Evolutionary conservation across 345 rosid species (phyloP).

Genomic region (Euphorbia pulcherrima): DNA sequence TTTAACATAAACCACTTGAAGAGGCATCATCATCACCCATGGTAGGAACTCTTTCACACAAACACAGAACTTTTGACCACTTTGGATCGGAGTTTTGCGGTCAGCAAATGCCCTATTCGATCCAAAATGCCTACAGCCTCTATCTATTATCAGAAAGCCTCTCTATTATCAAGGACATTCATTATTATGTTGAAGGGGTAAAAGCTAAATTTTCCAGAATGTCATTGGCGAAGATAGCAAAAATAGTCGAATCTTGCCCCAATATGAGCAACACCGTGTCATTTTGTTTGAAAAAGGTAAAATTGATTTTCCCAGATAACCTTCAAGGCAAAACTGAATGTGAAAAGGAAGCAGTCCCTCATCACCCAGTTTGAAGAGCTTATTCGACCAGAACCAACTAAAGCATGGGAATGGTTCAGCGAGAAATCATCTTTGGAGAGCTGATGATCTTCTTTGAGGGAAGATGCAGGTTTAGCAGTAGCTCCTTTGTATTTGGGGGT

Average conservation of each 20-base stretch:
- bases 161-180: background rate
- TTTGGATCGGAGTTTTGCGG: constrained; percentile 57
- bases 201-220: no score
- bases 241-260: background rate
- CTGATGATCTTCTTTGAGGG: constrained; percentile 51
- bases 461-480: constrained; percentile 45
- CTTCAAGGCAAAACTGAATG: no score
- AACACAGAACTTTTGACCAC: constrained; percentile 65
- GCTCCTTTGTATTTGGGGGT: constrained; percentile 66
- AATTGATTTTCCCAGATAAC: no score
- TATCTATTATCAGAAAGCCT: background rate
- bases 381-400: constrained; percentile 71
- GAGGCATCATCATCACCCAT: constrained; percentile 89
- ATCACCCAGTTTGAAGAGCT: constrained; percentile 88
- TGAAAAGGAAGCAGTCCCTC: no score
- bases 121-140: constrained; percentile 59
- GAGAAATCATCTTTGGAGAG: constrained; percentile 67
- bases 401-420: constrained; percentile 66
- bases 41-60: constrained; percentile 80
- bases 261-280: no score
- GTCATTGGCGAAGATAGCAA: no score
- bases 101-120: constrained; percentile 82
- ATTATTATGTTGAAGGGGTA: background rate
- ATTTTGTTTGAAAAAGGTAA: no score
- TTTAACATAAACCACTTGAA: constrained; percentile 70